Evolutionary conservation across 352 stramenopile species (phyloP), one percentile per base, ranked within the genome.

Genomic region (Pythium aphanidermatum): DNA sequence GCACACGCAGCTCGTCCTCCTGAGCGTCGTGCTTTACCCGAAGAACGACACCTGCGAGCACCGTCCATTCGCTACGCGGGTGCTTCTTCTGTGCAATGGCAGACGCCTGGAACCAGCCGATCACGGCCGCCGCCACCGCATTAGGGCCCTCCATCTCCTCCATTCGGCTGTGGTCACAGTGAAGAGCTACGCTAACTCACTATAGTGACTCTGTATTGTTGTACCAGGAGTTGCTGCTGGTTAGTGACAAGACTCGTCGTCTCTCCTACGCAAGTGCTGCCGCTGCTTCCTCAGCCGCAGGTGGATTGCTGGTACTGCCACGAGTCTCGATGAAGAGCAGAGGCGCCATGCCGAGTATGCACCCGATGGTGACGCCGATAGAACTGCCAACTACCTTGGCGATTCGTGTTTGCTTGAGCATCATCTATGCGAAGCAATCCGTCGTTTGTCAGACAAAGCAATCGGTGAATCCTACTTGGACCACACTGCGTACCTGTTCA

Each of bases 321-420:
- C 75, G 71, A 13, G 79, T 92, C 46, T 87, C 63, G 32, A 92
- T 59, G 44, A 90, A 92, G 1, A 91, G 64, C 45, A 92, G 44
- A 27, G 81, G 78, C 14, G 55, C 39, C 81, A 92, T 90, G 28
- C 78, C 78, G 13, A 92, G 42, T 11, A 92, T 38, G 55, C 81
- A 92, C 25, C 78, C 78, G 33, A 89, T 77, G 26, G 73, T 83
- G 13, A 91, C 68, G 16, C 81, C 75, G 2, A 88, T 50, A n/a
- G 63, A 75, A 45, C 71, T 85, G 10, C 78, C 76, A 3, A 66
- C 38, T 21, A 86, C 68, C 52, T 91, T 87, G 13, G 74, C 76
- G 26, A 82, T 47, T n/a, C 77, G 71, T 16, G 70, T 83, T 32
- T 73, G 53, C 37, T 74, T 75, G 24, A 86, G 53, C 61, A 86